A percentile compares a stretch with the other conserved stretches of the same genome.
These are phyloP conservation scores for Bonnemaisonia californica DNA, from an alignment of 31 red algal genomes.

Conservation along the genomic window DNA sequence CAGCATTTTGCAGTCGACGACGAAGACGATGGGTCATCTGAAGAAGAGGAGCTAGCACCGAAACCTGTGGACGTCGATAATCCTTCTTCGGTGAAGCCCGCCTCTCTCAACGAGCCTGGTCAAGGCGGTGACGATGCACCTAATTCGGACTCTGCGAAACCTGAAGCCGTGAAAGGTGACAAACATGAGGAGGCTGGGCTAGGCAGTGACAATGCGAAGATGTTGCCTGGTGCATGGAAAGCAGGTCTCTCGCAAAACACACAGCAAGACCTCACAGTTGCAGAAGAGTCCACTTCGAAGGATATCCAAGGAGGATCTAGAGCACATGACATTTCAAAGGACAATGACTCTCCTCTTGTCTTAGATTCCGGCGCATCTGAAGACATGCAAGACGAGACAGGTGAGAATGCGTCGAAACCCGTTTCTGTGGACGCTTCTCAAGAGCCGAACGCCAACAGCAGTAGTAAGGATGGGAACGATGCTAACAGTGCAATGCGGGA, in stretches of 20 bases:
- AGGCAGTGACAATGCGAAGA: too few relatives aligned
- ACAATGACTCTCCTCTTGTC: too few relatives aligned
- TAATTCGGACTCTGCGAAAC: background rate
- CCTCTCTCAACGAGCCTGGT: background rate
- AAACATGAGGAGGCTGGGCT: too few relatives aligned
- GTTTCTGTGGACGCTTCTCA: background rate
- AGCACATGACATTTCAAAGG: too few relatives aligned
- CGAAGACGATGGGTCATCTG: background rate
- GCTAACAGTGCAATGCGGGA: background rate
- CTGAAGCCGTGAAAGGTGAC: background rate
- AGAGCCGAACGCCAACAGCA: background rate
- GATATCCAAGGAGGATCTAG: background rate
- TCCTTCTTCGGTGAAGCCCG: background rate
- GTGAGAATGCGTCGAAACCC: too few relatives aligned
- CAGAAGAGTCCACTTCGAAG: too few relatives aligned
- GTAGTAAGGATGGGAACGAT: background rate
- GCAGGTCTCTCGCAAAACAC: too few relatives aligned
- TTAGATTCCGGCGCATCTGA: too few relatives aligned
- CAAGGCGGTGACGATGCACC: background rate
- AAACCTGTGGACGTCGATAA: background rate
- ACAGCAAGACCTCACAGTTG: too few relatives aligned
- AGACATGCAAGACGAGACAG: too few relatives aligned
- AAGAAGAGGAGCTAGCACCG: background rate
- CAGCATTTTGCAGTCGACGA: slow-evolving; percentile 38
- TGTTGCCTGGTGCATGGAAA: too few relatives aligned